Evolutionary conservation across 2,329 filamentous ascomycete species (phyloP), one percentile per base, ranked within the genome.

Genomic region (Arthrobotrys conoides): DNA sequence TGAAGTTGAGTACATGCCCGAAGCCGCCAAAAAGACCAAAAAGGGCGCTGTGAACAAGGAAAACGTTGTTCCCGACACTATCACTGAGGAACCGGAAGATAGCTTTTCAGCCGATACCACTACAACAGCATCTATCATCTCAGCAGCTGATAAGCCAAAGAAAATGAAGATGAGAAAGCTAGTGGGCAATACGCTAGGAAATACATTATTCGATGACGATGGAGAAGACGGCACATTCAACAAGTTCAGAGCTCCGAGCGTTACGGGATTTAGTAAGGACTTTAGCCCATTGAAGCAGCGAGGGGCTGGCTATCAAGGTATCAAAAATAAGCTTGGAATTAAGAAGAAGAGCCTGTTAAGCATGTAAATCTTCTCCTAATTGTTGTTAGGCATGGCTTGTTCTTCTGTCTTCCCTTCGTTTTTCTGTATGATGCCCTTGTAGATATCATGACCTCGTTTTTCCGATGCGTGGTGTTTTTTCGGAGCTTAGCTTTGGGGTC

Each of bases 191-290:
- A 87, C 88, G 22, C 89, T 88, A 59, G 89, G 90, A 80, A 87
- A 86, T 81, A 92, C 90, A 2, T 83, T 96, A 5, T 93, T 95
- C 81, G 91, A 92, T 75, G 91, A 91, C 8, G 91, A 91, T 3
- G 91, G 92, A 8, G 89, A 84, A 10, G 89, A 89, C 76, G 85
- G 68, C 22, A 75, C 65, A 1, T 67, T 79, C 30, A 71, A 71
- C 38, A 79, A 79, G 33, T 73, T 79, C 65, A 48, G 76, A 65
- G 76, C 76, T 9, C 76, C 76, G 3, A 73, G 79, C 16, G 44
- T 78, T 14, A 70, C 80, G 10, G 72, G 71, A 1, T 80, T 78
- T 3, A 77, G 70, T 16, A 80, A 73, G 69, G 78, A 70, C 16
- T 81, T 80, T 64, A 79, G 82, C 46, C 76, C 82, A 27, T 48